These are phyloP conservation scores for Violaceomyces palustris DNA, from an alignment of 1,284 basidiomycete genomes.

Conservation along the genomic window DNA sequence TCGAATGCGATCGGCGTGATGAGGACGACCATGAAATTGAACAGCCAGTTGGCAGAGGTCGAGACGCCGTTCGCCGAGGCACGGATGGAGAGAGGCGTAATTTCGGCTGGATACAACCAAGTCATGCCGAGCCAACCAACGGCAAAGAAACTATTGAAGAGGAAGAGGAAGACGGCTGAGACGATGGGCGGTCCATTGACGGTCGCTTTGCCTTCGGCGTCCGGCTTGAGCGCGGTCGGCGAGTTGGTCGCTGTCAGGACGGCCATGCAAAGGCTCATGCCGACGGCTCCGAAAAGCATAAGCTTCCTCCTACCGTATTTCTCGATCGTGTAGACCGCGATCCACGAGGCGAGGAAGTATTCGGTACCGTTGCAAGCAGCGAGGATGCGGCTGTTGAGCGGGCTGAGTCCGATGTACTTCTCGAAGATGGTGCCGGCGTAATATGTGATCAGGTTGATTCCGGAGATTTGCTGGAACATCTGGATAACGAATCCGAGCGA, in stretches of 20 bases:
- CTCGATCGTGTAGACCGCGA: constrained; percentile 48
- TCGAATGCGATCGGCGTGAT: constrained; percentile 34
- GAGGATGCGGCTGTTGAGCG: constrained; percentile 41
- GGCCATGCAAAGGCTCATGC: constrained; percentile 43
- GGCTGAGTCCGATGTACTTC: constrained; percentile 36
- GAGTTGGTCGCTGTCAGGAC: too few relatives aligned
- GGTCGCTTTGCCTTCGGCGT: constrained; percentile 7
- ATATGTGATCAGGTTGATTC: constrained; percentile 51
- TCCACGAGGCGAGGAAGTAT: constrained; percentile 48
- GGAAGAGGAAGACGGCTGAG: constrained; percentile 44
- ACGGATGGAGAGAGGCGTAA: constrained; percentile 45
- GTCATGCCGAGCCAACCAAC: constrained; percentile 52
- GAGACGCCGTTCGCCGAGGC: constrained; percentile 47
- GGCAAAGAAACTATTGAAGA: constrained; percentile 50
- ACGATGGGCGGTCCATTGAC: constrained; percentile 19
- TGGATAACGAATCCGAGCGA: constrained; percentile 44
- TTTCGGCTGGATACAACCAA: constrained; percentile 52
- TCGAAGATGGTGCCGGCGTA: constrained; percentile 49
- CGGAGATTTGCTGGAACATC: constrained; percentile 50
- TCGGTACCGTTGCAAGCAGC: constrained; percentile 50
- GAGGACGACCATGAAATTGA: constrained; percentile 49
- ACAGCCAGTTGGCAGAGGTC: constrained; percentile 53
- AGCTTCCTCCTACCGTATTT: constrained; percentile 45
- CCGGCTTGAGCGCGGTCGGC: constrained; percentile 16
- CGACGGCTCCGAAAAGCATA: constrained; percentile 43